phyloP scores from a whole-genome alignment of 805 yeast species.

The Wickerhamomyces ciferrii region DNA sequence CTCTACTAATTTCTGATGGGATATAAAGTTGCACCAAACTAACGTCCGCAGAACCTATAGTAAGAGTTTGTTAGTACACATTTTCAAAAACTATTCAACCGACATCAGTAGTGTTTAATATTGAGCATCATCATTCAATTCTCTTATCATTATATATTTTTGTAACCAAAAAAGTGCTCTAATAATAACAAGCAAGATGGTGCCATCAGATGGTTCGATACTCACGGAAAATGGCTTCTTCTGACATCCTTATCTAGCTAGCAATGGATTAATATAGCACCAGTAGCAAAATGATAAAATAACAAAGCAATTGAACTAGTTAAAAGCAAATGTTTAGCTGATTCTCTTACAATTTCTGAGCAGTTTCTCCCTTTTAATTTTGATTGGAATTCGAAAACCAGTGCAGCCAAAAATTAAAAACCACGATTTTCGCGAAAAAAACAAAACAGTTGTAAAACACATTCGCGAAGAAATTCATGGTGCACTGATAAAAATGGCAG shows the following conservation, averaged over 20 bases:
- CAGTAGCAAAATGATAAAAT: neutral
- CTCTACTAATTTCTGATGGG: conserved; percentile 87
- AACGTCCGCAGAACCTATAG: conserved; percentile 89
- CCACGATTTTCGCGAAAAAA: neutral
- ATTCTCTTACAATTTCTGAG: neutral
- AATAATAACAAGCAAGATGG: neutral
- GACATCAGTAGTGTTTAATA: no score
- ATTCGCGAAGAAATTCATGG: no score
- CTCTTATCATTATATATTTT: neutral
- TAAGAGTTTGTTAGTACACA: conserved; percentile 6
- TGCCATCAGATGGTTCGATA: conserved; percentile 4
- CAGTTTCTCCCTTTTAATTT: neutral
- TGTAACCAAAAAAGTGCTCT: neutral
- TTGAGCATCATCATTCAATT: neutral
- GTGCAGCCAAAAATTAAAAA: neutral
- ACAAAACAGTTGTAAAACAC: no score
- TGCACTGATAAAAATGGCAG: no score
- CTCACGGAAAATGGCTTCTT: conserved; percentile 38
- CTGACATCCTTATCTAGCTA: conserved; percentile 15
- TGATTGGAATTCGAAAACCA: neutral
- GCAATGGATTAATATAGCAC: neutral
- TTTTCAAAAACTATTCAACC: no score
- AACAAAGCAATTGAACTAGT: neutral
- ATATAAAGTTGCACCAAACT: conserved; percentile 88
- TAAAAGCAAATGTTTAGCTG: neutral